These are phyloP conservation scores for Ganoderma sinense DNA, from an alignment of 1,284 basidiomycete species.

Conservation along the genomic window DNA sequence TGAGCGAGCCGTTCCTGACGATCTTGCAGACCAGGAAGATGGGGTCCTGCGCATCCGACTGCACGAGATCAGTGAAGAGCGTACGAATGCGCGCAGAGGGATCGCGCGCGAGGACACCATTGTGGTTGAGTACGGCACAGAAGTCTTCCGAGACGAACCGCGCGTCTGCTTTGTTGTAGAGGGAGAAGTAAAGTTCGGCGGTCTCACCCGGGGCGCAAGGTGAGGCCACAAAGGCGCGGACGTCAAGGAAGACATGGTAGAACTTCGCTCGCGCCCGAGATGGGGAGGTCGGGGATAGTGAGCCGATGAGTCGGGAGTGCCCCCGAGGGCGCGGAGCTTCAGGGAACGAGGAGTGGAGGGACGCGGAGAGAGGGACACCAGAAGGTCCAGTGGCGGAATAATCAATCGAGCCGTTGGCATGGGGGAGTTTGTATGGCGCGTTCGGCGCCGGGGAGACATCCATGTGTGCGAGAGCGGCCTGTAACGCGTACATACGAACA, in stretches of 20 bases:
- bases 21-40: conserved; percentile 92
- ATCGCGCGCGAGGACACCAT: conserved; percentile 85
- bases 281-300: conserved; percentile 43
- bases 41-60: conserved; percentile 85
- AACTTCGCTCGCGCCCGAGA: conserved; percentile 68
- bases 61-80: conserved; percentile 89
- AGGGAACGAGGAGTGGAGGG: conserved; percentile 66
- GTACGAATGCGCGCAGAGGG: conserved; percentile 77
- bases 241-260: conserved; percentile 89
- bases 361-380: conserved; percentile 64
- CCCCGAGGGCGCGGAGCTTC: conserved; percentile 56
- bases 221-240: conserved; percentile 91
- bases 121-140: conserved; percentile 90
- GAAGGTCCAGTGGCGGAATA: conserved; percentile 45
- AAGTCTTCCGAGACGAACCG: conserved; percentile 96
- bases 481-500: conserved; percentile 89
- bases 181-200: conserved; percentile 92
- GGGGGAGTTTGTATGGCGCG: conserved; percentile 35
- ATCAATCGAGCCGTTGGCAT: conserved; percentile 39
- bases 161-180: conserved; percentile 86
- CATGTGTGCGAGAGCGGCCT: conserved; percentile 84
- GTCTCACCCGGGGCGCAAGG: conserved; percentile 91
- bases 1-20: conserved; percentile 88
- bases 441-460: conserved; percentile 53
- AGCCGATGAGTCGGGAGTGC: conserved; percentile 57